Conservation (phyloP, 1,284 basidiomycete species). For the Mrakiaceae sp. region DNA sequence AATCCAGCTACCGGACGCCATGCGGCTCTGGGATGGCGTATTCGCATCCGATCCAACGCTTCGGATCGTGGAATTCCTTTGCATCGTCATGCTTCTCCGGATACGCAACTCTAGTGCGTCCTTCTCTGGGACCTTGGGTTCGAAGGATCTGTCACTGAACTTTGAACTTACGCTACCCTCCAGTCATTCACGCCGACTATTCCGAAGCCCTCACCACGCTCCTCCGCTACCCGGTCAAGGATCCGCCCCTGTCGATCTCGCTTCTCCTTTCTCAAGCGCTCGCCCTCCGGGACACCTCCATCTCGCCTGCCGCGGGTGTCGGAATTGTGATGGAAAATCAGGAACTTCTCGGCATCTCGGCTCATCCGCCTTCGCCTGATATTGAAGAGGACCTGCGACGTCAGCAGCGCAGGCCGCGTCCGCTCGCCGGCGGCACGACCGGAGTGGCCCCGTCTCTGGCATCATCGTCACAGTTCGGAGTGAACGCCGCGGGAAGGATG, state of each 20-base stretch:
- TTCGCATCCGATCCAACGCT: slow-evolving; percentile 66
- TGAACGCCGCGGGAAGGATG: background rate
- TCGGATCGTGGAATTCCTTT: slow-evolving; percentile 66
- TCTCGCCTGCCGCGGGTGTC: slow-evolving; percentile 58
- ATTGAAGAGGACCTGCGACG: slow-evolving; percentile 10
- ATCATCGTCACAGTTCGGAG: background rate
- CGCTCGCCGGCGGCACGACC: background rate
- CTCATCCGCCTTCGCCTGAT: slow-evolving; percentile 42
- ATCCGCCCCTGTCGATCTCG: slow-evolving; percentile 37
- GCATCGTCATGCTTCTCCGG: slow-evolving; percentile 81
- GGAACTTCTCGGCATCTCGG: slow-evolving; percentile 56
- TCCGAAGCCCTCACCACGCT: slow-evolving; percentile 67
- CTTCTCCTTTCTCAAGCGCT: slow-evolving; percentile 72
- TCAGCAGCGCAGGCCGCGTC: background rate
- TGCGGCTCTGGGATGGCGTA: slow-evolving; percentile 79
- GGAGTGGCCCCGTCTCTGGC: slow-evolving; percentile 15
- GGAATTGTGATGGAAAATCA: slow-evolving; percentile 68
- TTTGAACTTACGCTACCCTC: slow-evolving; percentile 13
- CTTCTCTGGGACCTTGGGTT: no score
- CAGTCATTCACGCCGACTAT: slow-evolving; percentile 77
- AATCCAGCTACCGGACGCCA: slow-evolving; percentile 45
- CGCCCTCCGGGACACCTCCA: slow-evolving; percentile 55
- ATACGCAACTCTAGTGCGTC: slow-evolving; percentile 70
- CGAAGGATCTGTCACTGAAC: background rate
- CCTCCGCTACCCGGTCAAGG: slow-evolving; percentile 58